Percentiles rank a stretch among this genome's conserved stretches.
Conservation (phyloP, 257 asterid genomes). For the Leonotis leonurus region DNA sequence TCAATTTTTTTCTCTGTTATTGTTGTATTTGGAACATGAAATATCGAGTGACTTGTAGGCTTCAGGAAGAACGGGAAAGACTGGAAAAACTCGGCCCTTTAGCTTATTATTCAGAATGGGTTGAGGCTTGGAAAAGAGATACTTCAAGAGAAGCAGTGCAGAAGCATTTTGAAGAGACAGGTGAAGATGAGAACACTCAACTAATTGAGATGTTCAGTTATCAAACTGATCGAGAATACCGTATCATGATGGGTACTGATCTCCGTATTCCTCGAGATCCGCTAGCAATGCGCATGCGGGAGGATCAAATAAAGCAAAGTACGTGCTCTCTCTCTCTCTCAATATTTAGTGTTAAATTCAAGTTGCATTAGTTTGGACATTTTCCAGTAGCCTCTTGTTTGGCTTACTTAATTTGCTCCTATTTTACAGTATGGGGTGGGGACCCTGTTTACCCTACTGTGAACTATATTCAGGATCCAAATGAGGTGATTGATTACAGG, state of each 20-base stretch:
- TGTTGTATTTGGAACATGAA: constrained; percentile 14
- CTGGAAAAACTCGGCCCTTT: constrained; percentile 62
- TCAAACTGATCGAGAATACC: constrained; percentile 88
- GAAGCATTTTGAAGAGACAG: constrained; percentile 92
- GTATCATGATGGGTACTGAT: constrained; percentile 97
- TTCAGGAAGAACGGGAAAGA: constrained; percentile 65
- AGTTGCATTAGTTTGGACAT: too few relatives aligned
- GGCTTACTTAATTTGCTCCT: constrained; percentile 1
- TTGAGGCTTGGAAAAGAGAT: constrained; percentile 73
- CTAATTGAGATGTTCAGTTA: constrained; percentile 69
- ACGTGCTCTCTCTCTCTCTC: constrained; percentile 16
- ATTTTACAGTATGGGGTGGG: constrained; percentile 92
- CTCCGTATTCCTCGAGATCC: constrained; percentile 81
- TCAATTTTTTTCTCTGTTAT: neutral
- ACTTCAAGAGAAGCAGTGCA: constrained; percentile 81
- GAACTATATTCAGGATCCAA: constrained; percentile 93
- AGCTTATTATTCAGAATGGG: constrained; percentile 94
- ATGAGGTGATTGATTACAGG: constrained; percentile 86
- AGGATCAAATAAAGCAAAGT: constrained; percentile 94
- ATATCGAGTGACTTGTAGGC: constrained; percentile 38
- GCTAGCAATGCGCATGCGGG: constrained; percentile 84
- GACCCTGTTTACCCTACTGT: constrained; percentile 97
- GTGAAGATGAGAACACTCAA: constrained; percentile 88
- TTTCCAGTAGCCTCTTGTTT: neutral
- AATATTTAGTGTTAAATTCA: too few relatives aligned